Conservation (phyloP, 164 flowering plant genomes). For the Vitis amurensis region DNA sequence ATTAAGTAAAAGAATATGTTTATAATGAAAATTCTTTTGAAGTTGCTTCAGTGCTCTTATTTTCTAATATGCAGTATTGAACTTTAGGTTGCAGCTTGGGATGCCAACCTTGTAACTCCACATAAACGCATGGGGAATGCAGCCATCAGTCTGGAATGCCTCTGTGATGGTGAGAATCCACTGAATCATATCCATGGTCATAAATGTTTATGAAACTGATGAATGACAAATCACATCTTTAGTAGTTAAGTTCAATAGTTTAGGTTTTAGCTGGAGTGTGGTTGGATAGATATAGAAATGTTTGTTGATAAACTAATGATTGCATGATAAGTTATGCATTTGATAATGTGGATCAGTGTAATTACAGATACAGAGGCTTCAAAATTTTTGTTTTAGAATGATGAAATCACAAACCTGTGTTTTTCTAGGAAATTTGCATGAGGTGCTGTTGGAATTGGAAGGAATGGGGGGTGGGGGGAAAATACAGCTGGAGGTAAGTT, state of each 20-base stretch:
- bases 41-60: not conserved
- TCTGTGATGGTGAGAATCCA: conserved; percentile 75
- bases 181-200: not conserved
- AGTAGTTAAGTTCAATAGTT: too few relatives aligned
- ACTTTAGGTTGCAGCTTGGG: conserved; percentile 95
- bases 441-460: conserved; percentile 77
- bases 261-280: too few relatives aligned
- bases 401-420: conserved; percentile 3
- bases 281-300: too few relatives aligned
- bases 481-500: conserved; percentile 77
- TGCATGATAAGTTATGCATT: not conserved
- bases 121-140: conserved; percentile 98
- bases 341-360: not conserved
- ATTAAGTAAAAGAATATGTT: too few relatives aligned
- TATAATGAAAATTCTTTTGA: too few relatives aligned
- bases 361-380: not conserved
- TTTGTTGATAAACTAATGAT: too few relatives aligned
- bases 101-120: conserved; percentile 96
- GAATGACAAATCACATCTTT: not conserved
- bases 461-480: conserved; percentile 99
- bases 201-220: not conserved
- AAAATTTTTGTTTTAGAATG: not conserved
- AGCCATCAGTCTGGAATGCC: conserved; percentile 47
- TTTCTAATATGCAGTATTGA: conserved; percentile 1
- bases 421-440: conserved; percentile 69